phyloP scores from a whole-genome alignment of 1,284 basidiomycete genomes.

The Melampsora americana region DNA sequence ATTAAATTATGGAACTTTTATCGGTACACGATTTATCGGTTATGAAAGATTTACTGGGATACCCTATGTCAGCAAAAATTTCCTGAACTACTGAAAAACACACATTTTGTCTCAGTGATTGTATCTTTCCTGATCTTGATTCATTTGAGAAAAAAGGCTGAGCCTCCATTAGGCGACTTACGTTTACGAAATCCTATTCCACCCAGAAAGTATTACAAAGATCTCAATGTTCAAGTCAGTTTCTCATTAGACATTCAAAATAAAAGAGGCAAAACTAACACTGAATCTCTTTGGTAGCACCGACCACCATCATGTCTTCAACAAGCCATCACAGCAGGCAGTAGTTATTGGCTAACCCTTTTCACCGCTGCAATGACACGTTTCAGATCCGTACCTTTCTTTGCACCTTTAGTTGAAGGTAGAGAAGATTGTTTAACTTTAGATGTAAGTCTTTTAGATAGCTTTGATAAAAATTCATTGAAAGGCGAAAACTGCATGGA shows the following conservation, averaged over 20 bases:
- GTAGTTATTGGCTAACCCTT: neutral
- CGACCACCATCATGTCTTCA: neutral
- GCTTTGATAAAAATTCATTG: no score
- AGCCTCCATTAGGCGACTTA: conserved; percentile 32
- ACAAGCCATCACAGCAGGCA: neutral
- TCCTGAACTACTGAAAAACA: no score
- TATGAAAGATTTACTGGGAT: conserved; percentile 38
- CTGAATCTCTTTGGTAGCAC: neutral
- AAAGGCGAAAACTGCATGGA: no score
- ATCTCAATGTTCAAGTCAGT: neutral
- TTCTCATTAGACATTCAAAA: neutral
- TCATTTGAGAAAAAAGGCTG: conserved; percentile 3
- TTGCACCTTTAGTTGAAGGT: conserved; percentile 23
- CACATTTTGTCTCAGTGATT: no score
- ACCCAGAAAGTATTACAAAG: conserved; percentile 10
- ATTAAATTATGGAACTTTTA: conserved; percentile 35
- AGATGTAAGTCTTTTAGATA: conserved; percentile 21
- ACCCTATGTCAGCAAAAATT: conserved; percentile 23
- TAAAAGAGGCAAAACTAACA: neutral
- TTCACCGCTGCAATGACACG: neutral
- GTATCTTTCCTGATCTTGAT: neutral
- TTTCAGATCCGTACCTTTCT: neutral
- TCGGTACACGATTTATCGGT: conserved; percentile 13
- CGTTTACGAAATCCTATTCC: conserved; percentile 36
- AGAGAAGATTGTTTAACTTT: conserved; percentile 40